Conservation (phyloP, 1,139 yeast genomes). For the Debaryomycetaceae sp. region DNA sequence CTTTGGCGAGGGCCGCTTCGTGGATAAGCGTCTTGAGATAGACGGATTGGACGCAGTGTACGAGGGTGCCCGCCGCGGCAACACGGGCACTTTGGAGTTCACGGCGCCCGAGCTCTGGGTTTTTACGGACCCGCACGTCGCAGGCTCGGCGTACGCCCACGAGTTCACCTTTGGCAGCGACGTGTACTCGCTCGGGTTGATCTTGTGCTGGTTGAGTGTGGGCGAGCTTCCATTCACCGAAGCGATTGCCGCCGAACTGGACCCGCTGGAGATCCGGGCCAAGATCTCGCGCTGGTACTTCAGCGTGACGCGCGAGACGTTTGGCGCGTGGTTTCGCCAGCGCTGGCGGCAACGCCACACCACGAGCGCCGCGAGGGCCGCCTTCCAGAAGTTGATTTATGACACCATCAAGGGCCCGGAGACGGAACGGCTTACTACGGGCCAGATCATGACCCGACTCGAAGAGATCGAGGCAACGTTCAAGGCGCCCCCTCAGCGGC, state of each 20-base stretch:
- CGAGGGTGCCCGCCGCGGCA: conserved; percentile 41
- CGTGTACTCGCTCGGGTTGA: conserved; percentile 78
- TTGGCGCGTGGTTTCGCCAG: conserved; percentile 24
- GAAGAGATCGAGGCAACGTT: conserved; percentile 10
- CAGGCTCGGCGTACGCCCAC: no score
- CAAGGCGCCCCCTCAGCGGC: no score
- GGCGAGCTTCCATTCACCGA: conserved; percentile 58
- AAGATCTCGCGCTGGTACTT: conserved; percentile 31
- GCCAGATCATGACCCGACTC: neutral
- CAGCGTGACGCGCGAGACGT: conserved; percentile 15
- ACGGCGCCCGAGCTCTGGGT: conserved; percentile 78
- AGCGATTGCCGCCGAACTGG: conserved; percentile 25
- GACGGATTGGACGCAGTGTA: no score
- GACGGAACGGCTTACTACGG: conserved; percentile 5
- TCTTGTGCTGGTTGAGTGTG: conserved; percentile 67
- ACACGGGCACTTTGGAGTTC: conserved; percentile 82
- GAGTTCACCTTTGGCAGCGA: conserved; percentile 72
- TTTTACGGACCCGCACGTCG: no score
- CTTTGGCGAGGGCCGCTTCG: conserved; percentile 83
- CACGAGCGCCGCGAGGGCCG: conserved; percentile 12
- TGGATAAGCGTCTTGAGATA: conserved; percentile 33
- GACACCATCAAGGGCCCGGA: conserved; percentile 29
- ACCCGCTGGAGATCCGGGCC: conserved; percentile 26
- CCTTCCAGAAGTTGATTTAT: conserved; percentile 23
- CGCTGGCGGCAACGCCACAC: conserved; percentile 5